These are phyloP conservation scores for Paramecium octaurelia DNA, from an alignment of 73 alveolate genomes.

Conservation along the genomic window DNA sequence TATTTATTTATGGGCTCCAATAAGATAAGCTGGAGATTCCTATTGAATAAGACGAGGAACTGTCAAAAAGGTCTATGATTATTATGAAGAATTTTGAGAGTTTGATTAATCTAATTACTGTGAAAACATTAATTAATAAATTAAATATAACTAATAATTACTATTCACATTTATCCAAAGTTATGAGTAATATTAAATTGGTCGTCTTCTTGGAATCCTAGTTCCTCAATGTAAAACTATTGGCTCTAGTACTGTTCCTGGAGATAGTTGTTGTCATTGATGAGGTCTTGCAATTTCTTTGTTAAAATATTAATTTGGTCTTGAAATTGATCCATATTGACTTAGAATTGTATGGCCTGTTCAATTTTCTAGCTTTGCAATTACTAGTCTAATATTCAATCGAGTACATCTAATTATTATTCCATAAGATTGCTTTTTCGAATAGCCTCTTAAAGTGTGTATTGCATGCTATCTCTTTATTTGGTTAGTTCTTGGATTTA, in stretches of 20 bases:
- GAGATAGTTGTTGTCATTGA: not conserved
- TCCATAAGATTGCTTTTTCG: not conserved
- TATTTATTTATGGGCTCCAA: not conserved
- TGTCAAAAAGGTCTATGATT: constrained; percentile 21
- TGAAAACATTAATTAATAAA: not conserved
- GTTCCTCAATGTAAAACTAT: not conserved
- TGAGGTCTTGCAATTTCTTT: not conserved
- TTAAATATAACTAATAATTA: not conserved
- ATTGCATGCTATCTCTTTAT: not conserved
- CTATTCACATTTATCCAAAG: not conserved
- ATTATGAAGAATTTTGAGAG: not conserved
- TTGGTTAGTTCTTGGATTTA: not conserved
- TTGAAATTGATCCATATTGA: not conserved
- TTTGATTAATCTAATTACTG: not conserved
- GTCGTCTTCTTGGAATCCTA: not conserved
- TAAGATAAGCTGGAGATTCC: not conserved
- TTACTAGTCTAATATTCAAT: not conserved
- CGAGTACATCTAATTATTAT: not conserved
- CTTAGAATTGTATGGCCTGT: not conserved
- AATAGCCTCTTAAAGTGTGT: not conserved
- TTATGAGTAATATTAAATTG: not conserved
- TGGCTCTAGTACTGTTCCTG: not conserved
- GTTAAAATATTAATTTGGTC: not conserved
- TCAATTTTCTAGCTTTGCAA: not conserved
- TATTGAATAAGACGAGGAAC: constrained; percentile 33